Base-by-base conservation (phyloP, 225 moss, liverwort and hornwort species). In the Bryum argenteum region DNA sequence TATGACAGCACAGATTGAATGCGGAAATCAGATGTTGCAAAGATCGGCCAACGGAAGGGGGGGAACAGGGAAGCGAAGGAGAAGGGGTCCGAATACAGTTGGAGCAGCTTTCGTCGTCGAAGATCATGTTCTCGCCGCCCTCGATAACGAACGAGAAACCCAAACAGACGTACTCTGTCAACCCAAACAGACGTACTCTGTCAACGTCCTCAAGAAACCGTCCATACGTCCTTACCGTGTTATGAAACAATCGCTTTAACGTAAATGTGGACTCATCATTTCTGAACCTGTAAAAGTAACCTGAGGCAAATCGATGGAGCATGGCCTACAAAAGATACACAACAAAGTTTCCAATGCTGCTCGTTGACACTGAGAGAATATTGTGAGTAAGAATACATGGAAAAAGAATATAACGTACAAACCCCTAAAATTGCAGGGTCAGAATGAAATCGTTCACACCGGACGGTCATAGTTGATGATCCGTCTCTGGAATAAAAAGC, bases 31-130 rank as follows among this genome's bases (percentile, higher is more conserved):
- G 55, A 65, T 39, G 59, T 20, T 64, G 70, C 54, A 26, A 54
- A 26, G 51, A 23, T 66, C 48, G 22, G 56, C 61, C 54, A 74
- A n/a, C 42, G 16, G 20, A 47, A 69, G 69, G 56, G 76, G 62
- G 55, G 50, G n/a, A 74, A 51, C 50, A 56, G 18, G 55, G 43
- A 9, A 21, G 72, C 16, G 48, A 61, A 74, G 53, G 33, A 42
- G 75, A 33, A 79, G 79, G 79, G 83, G 69, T 73, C 54, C 73
- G 59, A 83, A 83, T 72, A 76, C 83, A 66, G 79, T 83, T 83
- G 83, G 65, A 83, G 83, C 50, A 69, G 75, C 75, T 76, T 76
- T 76, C 79, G 83, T 73, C 76, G 42, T 65, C 73, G 61, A 41
- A 65, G 9, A 20, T 23, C 48, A 5, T 11, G 1, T 15, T 59